These are phyloP conservation scores for Bacidia gigantensis DNA, from an alignment of 495 filamentous ascomycete genomes.

Conservation along the genomic window DNA sequence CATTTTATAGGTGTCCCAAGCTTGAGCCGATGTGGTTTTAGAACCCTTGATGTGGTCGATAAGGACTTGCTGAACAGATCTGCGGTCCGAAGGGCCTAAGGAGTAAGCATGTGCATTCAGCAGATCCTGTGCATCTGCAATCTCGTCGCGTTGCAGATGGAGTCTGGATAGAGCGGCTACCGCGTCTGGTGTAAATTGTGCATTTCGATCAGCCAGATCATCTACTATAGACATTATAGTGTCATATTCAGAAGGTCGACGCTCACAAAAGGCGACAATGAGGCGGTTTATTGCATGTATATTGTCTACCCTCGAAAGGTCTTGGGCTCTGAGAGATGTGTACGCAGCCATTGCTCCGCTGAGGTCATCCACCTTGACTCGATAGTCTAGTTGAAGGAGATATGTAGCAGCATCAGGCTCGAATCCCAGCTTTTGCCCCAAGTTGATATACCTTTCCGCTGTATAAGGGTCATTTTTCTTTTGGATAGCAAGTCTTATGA, in stretches of 20 bases:
- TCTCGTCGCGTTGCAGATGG: slow-evolving; percentile 59
- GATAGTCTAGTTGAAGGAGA: slow-evolving; percentile 62
- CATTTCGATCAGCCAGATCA: slow-evolving; percentile 58
- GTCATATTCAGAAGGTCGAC: slow-evolving; percentile 42
- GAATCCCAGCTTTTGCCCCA: slow-evolving; percentile 50
- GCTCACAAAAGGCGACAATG: slow-evolving; percentile 54
- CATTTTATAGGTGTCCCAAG: slow-evolving; percentile 75
- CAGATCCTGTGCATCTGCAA: slow-evolving; percentile 61
- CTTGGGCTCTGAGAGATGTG: slow-evolving; percentile 41
- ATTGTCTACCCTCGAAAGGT: slow-evolving; percentile 35
- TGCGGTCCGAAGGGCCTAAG: slow-evolving; percentile 51
- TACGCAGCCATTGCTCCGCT: slow-evolving; percentile 50
- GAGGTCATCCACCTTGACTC: slow-evolving; percentile 53
- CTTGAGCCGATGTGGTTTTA: slow-evolving; percentile 41
- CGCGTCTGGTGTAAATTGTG: slow-evolving; percentile 54
- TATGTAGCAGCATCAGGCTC: slow-evolving; percentile 49
- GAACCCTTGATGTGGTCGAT: slow-evolving; percentile 50
- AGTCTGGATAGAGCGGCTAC: slow-evolving; percentile 53
- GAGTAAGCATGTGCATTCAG: slow-evolving; percentile 52
- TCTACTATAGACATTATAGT: slow-evolving; percentile 58
- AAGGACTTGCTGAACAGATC: slow-evolving; percentile 46
- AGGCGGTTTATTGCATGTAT: slow-evolving; percentile 58
- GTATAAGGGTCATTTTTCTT: slow-evolving; percentile 47
- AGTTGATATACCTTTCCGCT: slow-evolving; percentile 53
- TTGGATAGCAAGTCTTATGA: slow-evolving; percentile 63